phyloP scores from a whole-genome alignment of 495 filamentous ascomycete species.

The Penicillium subrubescens region DNA sequence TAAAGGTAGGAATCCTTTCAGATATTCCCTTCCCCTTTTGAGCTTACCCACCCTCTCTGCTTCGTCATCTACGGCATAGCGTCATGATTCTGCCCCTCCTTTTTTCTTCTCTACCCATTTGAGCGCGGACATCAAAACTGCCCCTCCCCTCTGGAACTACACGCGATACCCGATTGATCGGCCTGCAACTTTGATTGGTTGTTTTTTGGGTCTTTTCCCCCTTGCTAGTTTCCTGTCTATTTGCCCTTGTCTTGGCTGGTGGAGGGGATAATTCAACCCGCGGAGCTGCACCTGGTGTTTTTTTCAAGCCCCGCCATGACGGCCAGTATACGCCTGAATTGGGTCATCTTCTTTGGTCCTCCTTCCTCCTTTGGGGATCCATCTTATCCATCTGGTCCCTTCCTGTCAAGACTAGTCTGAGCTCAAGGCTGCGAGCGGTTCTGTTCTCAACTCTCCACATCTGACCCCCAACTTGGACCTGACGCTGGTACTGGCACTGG shows the following conservation, averaged over 20 bases:
- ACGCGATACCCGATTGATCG: slow-evolving; percentile 23
- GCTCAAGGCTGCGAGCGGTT: not conserved
- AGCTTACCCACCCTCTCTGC: not conserved
- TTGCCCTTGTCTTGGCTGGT: not conserved
- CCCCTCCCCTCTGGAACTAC: slow-evolving; percentile 3
- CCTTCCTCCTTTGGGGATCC: not conserved
- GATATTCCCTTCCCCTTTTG: not conserved
- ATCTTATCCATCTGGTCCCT: not conserved
- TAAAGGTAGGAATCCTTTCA: not conserved
- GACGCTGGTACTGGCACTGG: slow-evolving; percentile 1
- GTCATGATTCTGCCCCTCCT: slow-evolving; percentile 24
- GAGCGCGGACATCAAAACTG: slow-evolving; percentile 5
- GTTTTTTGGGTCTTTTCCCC: slow-evolving; percentile 6
- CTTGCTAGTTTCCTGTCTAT: slow-evolving; percentile 11
- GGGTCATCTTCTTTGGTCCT: not conserved
- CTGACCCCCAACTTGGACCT: not conserved
- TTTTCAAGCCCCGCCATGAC: slow-evolving; percentile 14
- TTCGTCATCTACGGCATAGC: not conserved
- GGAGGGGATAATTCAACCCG: not conserved
- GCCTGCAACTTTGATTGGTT: slow-evolving; percentile 3
- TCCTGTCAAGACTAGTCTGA: not conserved
- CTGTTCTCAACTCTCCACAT: not conserved
- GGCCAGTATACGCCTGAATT: slow-evolving; percentile 23
- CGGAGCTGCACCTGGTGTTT: slow-evolving; percentile 9
- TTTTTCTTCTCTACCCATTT: slow-evolving; percentile 8